phyloP scores from a whole-genome alignment of 2,329 filamentous ascomycete species.

The Aspergillus sp. region DNA sequence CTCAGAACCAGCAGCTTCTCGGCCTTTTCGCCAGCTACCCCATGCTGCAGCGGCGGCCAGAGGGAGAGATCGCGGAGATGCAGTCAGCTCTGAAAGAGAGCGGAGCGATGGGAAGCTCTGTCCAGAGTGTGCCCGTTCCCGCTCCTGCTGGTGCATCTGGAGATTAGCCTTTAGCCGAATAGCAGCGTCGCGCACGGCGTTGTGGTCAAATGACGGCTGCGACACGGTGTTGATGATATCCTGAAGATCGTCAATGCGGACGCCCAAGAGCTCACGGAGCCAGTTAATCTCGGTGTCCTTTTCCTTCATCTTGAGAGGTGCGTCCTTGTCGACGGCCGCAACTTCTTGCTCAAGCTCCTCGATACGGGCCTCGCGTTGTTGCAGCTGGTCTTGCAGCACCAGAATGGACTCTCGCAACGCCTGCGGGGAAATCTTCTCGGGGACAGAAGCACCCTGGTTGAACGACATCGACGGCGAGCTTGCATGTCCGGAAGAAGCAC shows the following conservation, averaged over 20 bases:
- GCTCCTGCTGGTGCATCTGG: slow-evolving; percentile 97
- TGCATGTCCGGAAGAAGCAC: slow-evolving; percentile 40
- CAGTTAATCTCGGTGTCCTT: slow-evolving; percentile 91
- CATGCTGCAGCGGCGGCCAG: slow-evolving; percentile 94
- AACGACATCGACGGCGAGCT: slow-evolving; percentile 48
- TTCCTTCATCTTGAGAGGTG: slow-evolving; percentile 79
- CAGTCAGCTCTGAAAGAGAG: slow-evolving; percentile 70
- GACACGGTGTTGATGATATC: slow-evolving; percentile 83
- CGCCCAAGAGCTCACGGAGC: slow-evolving; percentile 88
- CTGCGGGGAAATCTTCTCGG: slow-evolving; percentile 89
- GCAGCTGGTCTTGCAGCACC: slow-evolving; percentile 93
- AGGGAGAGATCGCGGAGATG: slow-evolving; percentile 73
- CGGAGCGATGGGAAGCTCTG: slow-evolving; percentile 71
- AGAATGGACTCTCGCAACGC: slow-evolving; percentile 94
- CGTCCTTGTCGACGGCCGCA: slow-evolving; percentile 69
- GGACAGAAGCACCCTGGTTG: slow-evolving; percentile 49
- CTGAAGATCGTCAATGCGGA: slow-evolving; percentile 85
- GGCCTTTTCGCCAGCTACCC: slow-evolving; percentile 84
- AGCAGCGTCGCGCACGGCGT: slow-evolving; percentile 80
- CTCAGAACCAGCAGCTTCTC: slow-evolving; percentile 52
- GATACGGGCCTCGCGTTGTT: slow-evolving; percentile 86
- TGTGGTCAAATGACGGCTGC: slow-evolving; percentile 70
- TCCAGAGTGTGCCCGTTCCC: slow-evolving; percentile 74
- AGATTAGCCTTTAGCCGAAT: slow-evolving; percentile 92
- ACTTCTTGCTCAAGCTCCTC: slow-evolving; percentile 78